A percentile compares a stretch with the other conserved stretches of the same genome.
phyloP scores from a whole-genome alignment of 169 alveolate species.

The Babesia bovis region DNA sequence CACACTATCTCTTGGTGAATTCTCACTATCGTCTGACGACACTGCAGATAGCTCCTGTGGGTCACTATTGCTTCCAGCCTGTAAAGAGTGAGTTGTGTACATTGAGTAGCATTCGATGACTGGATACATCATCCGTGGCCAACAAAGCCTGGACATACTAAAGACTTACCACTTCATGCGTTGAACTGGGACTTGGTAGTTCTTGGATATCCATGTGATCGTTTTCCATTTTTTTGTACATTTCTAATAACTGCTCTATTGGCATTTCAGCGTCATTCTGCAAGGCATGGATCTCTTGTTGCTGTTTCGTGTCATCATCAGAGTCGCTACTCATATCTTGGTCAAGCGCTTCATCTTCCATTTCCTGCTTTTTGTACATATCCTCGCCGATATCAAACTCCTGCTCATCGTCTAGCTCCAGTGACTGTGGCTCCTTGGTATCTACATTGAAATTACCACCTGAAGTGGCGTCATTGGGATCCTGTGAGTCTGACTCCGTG shows the following conservation, averaged over 20 bases:
- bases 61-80: slow-evolving; percentile 66
- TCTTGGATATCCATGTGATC: background rate
- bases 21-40: slow-evolving; percentile 45
- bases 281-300: slow-evolving; percentile 27
- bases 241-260: slow-evolving; percentile 38
- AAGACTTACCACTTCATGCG: slow-evolving; percentile 4
- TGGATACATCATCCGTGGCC: too few species aligned
- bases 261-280: slow-evolving; percentile 60
- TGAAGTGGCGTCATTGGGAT: slow-evolving; percentile 2
- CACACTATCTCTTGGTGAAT: too few species aligned
- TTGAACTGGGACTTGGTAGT: too few species aligned
- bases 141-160: too few species aligned
- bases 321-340: slow-evolving; percentile 54
- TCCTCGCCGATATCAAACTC: slow-evolving; percentile 41
- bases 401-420: slow-evolving; percentile 25
- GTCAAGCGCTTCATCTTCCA: slow-evolving; percentile 62
- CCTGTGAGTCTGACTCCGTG: background rate
- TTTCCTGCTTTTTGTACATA: slow-evolving; percentile 31
- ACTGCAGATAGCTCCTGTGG: slow-evolving; percentile 64
- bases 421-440: background rate
- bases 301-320: slow-evolving; percentile 21
- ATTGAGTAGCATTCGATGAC: slow-evolving; percentile 27
- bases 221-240: slow-evolving; percentile 23
- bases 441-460: background rate
- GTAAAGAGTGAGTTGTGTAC: slow-evolving; percentile 52